phyloP scores from a whole-genome alignment of 768 basidiomycete genomes.

The Kwoniella europaea region DNA sequence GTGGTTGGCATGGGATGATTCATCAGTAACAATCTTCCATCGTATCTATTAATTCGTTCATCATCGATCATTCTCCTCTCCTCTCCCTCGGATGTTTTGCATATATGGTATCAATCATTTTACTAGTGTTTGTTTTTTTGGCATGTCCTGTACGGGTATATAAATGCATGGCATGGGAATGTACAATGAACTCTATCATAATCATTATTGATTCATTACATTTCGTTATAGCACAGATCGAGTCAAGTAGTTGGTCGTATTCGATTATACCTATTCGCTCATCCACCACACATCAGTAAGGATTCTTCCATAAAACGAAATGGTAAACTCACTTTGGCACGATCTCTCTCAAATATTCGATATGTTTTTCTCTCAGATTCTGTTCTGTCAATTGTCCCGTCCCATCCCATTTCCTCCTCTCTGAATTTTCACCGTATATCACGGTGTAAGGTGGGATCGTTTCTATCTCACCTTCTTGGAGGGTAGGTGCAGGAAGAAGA shows the following conservation, averaged over 20 bases:
- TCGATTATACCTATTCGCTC: slow-evolving; percentile 32
- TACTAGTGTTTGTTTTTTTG: no score
- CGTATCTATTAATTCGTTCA: no score
- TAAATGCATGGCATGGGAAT: slow-evolving; percentile 3
- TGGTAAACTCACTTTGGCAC: slow-evolving; percentile 50
- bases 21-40: not conserved
- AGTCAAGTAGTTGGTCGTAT: slow-evolving; percentile 15
- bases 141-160: no score
- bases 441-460: slow-evolving; percentile 80
- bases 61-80: no score
- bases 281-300: not conserved
- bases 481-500: slow-evolving; percentile 22
- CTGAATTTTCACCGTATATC: slow-evolving; percentile 72
- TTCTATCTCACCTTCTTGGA: slow-evolving; percentile 63
- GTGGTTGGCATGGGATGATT: slow-evolving; percentile 7
- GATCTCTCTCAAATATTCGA: slow-evolving; percentile 88
- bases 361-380: slow-evolving; percentile 82
- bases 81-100: no score
- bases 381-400: slow-evolving; percentile 80
- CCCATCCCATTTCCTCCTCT: slow-evolving; percentile 82
- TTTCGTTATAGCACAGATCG: not conserved
- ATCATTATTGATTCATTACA: not conserved
- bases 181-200: not conserved
- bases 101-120: no score
- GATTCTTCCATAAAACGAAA: not conserved